Conservation (phyloP, 352 stramenopile genomes). For the Globisporangium acanthophoron region DNA sequence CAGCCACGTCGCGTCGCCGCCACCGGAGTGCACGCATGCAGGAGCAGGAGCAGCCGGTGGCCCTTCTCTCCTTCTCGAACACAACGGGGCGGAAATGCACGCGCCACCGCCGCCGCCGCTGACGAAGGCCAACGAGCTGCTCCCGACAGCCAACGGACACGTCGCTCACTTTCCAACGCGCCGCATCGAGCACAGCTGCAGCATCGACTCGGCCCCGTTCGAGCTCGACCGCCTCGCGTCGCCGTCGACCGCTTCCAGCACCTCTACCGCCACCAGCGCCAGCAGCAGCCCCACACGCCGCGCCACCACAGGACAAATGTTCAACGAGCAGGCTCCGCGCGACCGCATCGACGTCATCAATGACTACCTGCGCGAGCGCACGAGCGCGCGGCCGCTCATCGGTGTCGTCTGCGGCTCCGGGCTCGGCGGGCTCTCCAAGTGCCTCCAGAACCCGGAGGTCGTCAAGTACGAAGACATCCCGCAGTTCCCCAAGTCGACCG, state of each 20-base stretch:
- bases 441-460: constrained; percentile 80
- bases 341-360: constrained; percentile 80
- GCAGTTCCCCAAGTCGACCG: constrained; percentile 90
- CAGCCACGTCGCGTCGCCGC: too few relatives aligned
- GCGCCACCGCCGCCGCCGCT: neutral
- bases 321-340: constrained; percentile 51
- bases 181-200: constrained; percentile 38
- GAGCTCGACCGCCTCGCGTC: constrained; percentile 9
- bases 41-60: neutral
- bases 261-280: constrained; percentile 10
- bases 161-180: constrained; percentile 22
- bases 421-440: constrained; percentile 89
- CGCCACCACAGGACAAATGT: constrained; percentile 55
- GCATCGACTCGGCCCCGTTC: constrained; percentile 25
- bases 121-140: too few relatives aligned
- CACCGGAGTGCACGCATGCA: neutral
- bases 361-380: constrained; percentile 55
- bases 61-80: neutral
- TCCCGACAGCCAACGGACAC: too few relatives aligned
- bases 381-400: constrained; percentile 52
- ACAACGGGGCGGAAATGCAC: constrained; percentile 10
- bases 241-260: constrained; percentile 5
- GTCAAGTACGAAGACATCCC: constrained; percentile 94
- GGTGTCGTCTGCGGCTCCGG: constrained; percentile 94
- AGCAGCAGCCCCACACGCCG: constrained; percentile 19